Conservation (phyloP, 805 yeast genomes). For the Pichia cabralensis region DNA sequence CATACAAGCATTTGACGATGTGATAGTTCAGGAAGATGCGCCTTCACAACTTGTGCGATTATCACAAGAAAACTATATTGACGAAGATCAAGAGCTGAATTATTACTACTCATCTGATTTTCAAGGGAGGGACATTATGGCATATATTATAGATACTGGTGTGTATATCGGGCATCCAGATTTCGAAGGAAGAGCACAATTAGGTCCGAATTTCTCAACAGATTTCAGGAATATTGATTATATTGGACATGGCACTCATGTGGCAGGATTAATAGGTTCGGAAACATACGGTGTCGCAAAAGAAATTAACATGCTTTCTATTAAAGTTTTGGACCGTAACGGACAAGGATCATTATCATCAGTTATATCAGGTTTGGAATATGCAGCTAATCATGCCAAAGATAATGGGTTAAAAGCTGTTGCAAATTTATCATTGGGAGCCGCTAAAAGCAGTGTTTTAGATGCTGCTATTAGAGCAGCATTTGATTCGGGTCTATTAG, state of each 20-base stretch:
- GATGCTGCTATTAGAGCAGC: slow-evolving; percentile 76
- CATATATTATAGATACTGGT: slow-evolving; percentile 82
- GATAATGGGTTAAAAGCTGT: slow-evolving; percentile 38
- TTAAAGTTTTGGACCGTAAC: slow-evolving; percentile 56
- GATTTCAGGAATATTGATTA: slow-evolving; percentile 52
- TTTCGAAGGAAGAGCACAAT: slow-evolving; percentile 48
- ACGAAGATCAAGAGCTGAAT: slow-evolving; percentile 21
- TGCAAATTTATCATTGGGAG: slow-evolving; percentile 76
- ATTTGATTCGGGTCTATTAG: slow-evolving; percentile 54
- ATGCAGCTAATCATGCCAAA: slow-evolving; percentile 49
- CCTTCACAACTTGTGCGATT: slow-evolving; percentile 50
- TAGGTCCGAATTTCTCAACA: slow-evolving; percentile 53
- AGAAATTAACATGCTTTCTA: slow-evolving; percentile 49
- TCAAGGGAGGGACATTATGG: slow-evolving; percentile 54
- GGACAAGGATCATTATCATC: slow-evolving; percentile 69
- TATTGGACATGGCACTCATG: slow-evolving; percentile 91
- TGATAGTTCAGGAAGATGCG: slow-evolving; percentile 29
- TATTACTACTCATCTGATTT: slow-evolving; percentile 39
- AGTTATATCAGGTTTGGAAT: slow-evolving; percentile 58
- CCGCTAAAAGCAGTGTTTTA: slow-evolving; percentile 52
- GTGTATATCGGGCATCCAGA: slow-evolving; percentile 52
- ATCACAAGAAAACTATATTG: slow-evolving; percentile 35
- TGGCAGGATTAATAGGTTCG: slow-evolving; percentile 83
- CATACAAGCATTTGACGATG: slow-evolving; percentile 44
- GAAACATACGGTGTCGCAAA: slow-evolving; percentile 77